Evolutionary conservation across 1,139 yeast species (phyloP).

Genomic region (Candida anutae): DNA sequence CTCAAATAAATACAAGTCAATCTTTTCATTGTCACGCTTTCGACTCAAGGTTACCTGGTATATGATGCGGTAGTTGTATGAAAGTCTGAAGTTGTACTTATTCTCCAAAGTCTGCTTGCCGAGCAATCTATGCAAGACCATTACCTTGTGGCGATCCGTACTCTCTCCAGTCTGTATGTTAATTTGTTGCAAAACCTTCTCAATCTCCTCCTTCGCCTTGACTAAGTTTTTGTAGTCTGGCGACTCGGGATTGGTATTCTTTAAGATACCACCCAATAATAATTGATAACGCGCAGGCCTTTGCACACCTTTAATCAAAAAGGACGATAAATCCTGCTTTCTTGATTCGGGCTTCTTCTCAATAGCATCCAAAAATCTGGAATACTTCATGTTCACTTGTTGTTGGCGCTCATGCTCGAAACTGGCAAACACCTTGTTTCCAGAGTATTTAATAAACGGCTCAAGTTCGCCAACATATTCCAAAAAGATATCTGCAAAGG

Average conservation of each 20-base stretch:
- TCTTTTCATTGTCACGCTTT: constrained; percentile 69
- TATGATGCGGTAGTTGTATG: constrained; percentile 73
- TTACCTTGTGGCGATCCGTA: constrained; percentile 84
- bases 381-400: constrained; percentile 81
- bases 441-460: constrained; percentile 88
- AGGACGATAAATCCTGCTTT: constrained; percentile 87
- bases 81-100: constrained; percentile 54
- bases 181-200: constrained; percentile 69
- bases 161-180: constrained; percentile 92
- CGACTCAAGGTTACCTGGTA: constrained; percentile 68
- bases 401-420: constrained; percentile 94
- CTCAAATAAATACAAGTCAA: constrained; percentile 80
- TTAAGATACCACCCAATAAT: constrained; percentile 72
- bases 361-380: constrained; percentile 86
- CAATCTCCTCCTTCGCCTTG: constrained; percentile 69
- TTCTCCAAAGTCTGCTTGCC: constrained; percentile 80
- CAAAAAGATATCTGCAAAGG: constrained; percentile 80
- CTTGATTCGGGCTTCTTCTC: constrained; percentile 85
- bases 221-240: constrained; percentile 68
- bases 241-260: constrained; percentile 67
- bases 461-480: constrained; percentile 83
- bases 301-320: constrained; percentile 90
- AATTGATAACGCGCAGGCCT: constrained; percentile 93
- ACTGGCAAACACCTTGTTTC: constrained; percentile 93
- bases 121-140: constrained; percentile 67